These are phyloP conservation scores for Exophiala bonariae DNA, from an alignment of 2,329 filamentous ascomycete species.

Conservation along the genomic window DNA sequence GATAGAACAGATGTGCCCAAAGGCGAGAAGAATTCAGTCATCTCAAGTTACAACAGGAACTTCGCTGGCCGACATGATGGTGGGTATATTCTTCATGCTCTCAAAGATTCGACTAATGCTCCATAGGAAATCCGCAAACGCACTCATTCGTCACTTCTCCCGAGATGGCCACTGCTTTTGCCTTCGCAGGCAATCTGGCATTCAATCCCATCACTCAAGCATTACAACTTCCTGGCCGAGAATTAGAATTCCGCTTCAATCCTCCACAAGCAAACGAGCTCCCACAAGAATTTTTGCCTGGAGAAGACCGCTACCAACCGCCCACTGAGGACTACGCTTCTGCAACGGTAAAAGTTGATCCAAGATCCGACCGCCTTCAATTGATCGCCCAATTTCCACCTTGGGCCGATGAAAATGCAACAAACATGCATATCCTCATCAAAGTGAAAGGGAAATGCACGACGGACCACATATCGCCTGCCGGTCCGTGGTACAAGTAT, in stretches of 20 bases:
- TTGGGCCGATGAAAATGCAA: constrained; percentile 91
- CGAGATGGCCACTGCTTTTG: constrained; percentile 85
- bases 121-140: constrained; percentile 89
- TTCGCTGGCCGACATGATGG: constrained; percentile 97
- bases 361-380: constrained; percentile 90
- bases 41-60: constrained; percentile 99
- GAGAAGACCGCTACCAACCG: no score
- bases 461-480: constrained; percentile 96
- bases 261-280: no score
- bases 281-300: no score
- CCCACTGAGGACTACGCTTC: no score
- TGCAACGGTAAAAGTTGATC: constrained; percentile 88
- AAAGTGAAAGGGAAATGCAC: constrained; percentile 96
- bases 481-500: constrained; percentile 97
- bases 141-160: constrained; percentile 92
- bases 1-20: constrained; percentile 91
- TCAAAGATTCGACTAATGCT: no score
- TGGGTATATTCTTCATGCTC: no score
- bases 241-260: no score
- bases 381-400: constrained; percentile 79
- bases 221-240: no score
- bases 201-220: no score
- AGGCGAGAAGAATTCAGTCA: constrained; percentile 91
- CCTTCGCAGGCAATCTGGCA: no score
- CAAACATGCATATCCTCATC: constrained; percentile 85